Conservation (phyloP, 257 asterid genomes). For the Przewalskia tangutica region DNA sequence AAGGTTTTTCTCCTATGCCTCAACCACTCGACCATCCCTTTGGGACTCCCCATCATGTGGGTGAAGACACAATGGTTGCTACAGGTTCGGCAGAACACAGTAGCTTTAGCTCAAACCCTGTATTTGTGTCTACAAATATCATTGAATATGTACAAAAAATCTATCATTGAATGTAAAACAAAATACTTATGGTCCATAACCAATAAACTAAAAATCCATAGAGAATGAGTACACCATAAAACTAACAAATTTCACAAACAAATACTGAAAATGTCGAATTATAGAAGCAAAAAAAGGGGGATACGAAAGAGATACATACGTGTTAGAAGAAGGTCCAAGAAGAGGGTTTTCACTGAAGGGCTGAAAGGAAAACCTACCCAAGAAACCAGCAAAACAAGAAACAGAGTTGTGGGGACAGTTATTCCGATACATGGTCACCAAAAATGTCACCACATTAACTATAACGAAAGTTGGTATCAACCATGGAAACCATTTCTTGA, state of each 20-base stretch:
- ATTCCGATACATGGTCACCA: constrained; percentile 62
- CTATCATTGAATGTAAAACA: no score
- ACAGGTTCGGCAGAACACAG: no score
- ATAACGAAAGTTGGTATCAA: constrained; percentile 57
- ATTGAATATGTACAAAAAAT: no score
- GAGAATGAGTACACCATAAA: not conserved
- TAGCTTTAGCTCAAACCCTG: no score
- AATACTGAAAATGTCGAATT: not conserved
- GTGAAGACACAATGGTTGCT: no score
- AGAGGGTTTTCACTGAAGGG: constrained; percentile 82
- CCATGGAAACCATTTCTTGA: constrained; percentile 74
- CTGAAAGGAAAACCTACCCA: constrained; percentile 86
- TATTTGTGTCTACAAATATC: no score
- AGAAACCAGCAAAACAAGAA: constrained; percentile 46
- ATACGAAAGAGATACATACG: constrained; percentile 35
- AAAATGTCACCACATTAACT: constrained; percentile 48
- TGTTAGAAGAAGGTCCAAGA: constrained; percentile 79
- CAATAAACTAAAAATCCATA: not conserved
- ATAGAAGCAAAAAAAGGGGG: not conserved
- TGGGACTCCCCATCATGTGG: no score
- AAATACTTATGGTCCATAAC: no score
- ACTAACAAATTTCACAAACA: not conserved
- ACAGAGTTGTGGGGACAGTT: constrained; percentile 62
- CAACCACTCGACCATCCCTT: not conserved
- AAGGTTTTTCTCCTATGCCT: not conserved